phyloP scores from a whole-genome alignment of 2,329 filamentous ascomycete genomes.

The Diaporthe ilicicola region DNA sequence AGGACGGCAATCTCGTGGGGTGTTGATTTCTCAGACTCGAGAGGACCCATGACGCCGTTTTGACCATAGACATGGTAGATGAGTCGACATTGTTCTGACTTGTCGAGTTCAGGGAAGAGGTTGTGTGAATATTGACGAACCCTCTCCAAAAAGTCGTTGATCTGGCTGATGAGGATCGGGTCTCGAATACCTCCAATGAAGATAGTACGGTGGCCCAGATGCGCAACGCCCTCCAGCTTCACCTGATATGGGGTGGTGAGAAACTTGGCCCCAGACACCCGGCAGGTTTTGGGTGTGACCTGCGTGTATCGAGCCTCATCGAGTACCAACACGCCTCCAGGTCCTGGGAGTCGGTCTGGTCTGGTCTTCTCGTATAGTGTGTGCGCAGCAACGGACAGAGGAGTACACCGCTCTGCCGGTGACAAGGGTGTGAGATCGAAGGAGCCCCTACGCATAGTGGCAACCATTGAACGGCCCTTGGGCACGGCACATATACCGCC shows the following conservation, averaged over 20 bases:
- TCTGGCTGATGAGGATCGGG: neutral
- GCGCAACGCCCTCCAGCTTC: neutral
- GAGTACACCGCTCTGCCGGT: neutral
- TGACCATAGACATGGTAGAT: neutral
- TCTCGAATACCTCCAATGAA: slow-evolving; percentile 6
- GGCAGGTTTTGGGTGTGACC: neutral
- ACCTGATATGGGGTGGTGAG: neutral
- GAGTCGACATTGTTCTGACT: neutral
- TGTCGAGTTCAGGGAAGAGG: neutral
- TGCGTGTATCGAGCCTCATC: neutral
- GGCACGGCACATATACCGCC: neutral
- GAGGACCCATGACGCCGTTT: neutral
- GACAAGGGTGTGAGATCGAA: neutral
- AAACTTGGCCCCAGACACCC: neutral
- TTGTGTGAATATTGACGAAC: neutral
- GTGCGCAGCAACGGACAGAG: neutral
- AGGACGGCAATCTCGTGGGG: neutral
- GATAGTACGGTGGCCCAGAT: neutral
- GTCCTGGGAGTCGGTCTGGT: neutral
- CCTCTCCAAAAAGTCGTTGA: neutral
- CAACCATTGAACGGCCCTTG: neutral
- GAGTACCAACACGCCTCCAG: neutral
- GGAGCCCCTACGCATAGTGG: neutral
- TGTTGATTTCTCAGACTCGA: neutral
- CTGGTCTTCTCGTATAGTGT: neutral